phyloP scores from a whole-genome alignment of 2,329 filamentous ascomycete genomes.

The Colletotrichum aenigma region DNA sequence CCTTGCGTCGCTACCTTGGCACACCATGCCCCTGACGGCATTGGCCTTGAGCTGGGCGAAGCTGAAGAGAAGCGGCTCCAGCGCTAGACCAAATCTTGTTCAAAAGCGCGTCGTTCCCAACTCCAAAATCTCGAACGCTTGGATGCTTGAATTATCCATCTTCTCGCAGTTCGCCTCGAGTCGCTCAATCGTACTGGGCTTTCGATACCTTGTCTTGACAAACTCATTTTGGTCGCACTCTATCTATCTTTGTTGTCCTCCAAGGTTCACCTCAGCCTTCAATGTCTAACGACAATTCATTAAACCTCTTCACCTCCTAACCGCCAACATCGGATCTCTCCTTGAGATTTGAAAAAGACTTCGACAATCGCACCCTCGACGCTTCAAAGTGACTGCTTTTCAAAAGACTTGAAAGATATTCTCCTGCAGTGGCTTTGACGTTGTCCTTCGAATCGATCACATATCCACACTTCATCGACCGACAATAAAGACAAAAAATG shows the following conservation, averaged over 20 bases:
- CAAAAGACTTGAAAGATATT: not conserved
- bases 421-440: not conserved
- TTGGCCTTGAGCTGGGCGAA: not conserved
- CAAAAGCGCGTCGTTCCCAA: constrained; percentile 14
- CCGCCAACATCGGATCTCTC: not conserved
- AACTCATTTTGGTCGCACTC: not conserved
- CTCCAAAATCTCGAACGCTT: not conserved
- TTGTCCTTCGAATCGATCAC: not conserved
- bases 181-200: not conserved
- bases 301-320: not conserved
- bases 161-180: not conserved
- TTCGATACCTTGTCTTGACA: not conserved
- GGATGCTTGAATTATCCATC: not conserved
- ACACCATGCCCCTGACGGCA: not conserved
- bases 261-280: not conserved
- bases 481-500: not conserved
- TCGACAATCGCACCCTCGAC: not conserved
- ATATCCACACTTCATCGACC: not conserved
- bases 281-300: not conserved
- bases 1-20: not conserved
- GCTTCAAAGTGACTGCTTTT: not conserved
- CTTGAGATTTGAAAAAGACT: not conserved
- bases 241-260: not conserved
- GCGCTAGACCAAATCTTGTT: constrained; percentile 4
- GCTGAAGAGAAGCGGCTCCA: not conserved